A percentile compares a stretch with the other conserved stretches of the same genome.
Evolutionary conservation across 345 rosid genomes (phyloP).

Genomic region (Acer campestre): DNA sequence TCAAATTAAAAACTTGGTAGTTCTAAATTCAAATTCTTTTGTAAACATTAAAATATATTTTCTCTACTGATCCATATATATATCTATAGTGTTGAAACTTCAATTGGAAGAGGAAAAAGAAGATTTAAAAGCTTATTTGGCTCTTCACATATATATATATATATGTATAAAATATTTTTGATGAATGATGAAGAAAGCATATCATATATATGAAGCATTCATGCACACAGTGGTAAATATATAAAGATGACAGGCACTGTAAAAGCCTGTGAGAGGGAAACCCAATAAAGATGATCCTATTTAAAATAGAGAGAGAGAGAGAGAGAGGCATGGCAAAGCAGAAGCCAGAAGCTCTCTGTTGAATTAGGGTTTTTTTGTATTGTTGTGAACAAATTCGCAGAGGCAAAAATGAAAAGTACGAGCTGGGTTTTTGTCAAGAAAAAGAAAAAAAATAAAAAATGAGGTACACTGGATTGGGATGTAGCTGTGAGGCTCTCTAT

Average conservation of each 20-base stretch:
- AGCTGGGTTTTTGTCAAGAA: not conserved
- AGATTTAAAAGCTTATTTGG: not conserved
- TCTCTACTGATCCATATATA: not conserved
- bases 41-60: too few relatives aligned
- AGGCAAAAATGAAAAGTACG: not conserved
- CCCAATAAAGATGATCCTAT: conserved; percentile 23
- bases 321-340: not conserved
- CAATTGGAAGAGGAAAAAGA: not conserved
- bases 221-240: not conserved
- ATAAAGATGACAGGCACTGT: conserved; percentile 10
- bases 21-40: not conserved
- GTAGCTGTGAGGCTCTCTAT: not conserved
- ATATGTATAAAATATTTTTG: too few relatives aligned
- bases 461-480: not conserved
- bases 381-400: conserved; percentile 9
- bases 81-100: not conserved
- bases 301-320: not conserved
- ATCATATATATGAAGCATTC: not conserved
- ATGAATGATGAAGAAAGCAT: not conserved
- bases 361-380: not conserved
- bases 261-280: conserved; percentile 22
- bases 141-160: not conserved
- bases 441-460: not conserved
- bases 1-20: not conserved
- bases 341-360: conserved; percentile 5